Evolutionary conservation across 768 basidiomycete species (phyloP).

Genomic region (Neoboletus subvelutipes): DNA sequence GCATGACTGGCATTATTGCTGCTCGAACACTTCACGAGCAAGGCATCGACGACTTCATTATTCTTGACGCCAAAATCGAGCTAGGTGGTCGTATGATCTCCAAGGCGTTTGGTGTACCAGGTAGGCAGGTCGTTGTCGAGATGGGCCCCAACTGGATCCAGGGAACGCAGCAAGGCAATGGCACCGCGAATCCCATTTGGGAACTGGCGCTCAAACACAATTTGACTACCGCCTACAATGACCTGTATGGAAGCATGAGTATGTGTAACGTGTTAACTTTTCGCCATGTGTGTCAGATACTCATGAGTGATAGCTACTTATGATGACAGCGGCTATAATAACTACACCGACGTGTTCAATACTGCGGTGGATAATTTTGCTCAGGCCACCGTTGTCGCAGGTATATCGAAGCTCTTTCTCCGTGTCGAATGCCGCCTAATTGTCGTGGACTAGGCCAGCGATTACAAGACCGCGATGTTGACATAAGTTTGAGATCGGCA

Average conservation of each 20-base stretch:
- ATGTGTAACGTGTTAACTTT: constrained; percentile 16
- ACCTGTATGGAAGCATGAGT: constrained; percentile 47
- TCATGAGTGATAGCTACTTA: constrained; percentile 45
- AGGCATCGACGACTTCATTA: constrained; percentile 56
- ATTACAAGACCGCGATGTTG: constrained; percentile 38
- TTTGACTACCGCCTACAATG: constrained; percentile 44
- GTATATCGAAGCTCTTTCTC: constrained; percentile 33
- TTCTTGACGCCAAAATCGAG: constrained; percentile 57
- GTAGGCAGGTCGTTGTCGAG: constrained; percentile 47
- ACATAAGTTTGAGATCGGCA: constrained; percentile 52
- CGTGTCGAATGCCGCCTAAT: constrained; percentile 46
- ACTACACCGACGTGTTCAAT: constrained; percentile 47
- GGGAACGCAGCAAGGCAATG: constrained; percentile 47
- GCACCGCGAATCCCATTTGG: constrained; percentile 60
- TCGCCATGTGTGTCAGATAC: background rate
- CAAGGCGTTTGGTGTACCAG: constrained; percentile 40
- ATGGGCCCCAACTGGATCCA: constrained; percentile 64
- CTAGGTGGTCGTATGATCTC: constrained; percentile 63
- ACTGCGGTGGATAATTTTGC: constrained; percentile 40
- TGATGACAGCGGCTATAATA: constrained; percentile 47
- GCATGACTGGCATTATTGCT: constrained; percentile 63
- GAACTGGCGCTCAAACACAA: constrained; percentile 55
- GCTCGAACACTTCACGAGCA: constrained; percentile 56
- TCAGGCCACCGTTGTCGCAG: constrained; percentile 43
- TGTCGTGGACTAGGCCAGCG: constrained; percentile 4